Percentiles rank a stretch among this genome's conserved stretches.
Evolutionary conservation across 139 green algal species (phyloP).

Genomic region (Micractinium conductrix): DNA sequence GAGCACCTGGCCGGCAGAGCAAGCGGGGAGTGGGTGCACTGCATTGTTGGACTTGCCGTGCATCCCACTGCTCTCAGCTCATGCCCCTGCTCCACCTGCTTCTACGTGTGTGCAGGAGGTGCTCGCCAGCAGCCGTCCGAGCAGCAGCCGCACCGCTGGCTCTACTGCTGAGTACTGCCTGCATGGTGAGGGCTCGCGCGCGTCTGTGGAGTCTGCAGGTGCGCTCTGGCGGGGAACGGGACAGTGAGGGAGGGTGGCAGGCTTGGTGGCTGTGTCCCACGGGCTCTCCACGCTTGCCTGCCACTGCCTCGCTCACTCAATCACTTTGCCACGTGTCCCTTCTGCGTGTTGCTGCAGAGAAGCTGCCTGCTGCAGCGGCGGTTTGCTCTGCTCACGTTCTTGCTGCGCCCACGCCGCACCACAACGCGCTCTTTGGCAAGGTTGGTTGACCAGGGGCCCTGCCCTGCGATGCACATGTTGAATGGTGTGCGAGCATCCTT

Average conservation of each 20-base stretch:
- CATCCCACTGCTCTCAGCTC: neutral
- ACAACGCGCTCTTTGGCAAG: constrained; percentile 15
- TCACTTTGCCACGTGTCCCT: neutral
- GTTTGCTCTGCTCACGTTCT: neutral
- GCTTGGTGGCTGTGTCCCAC: no score
- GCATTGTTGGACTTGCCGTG: neutral
- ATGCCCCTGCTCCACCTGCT: neutral
- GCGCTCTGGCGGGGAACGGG: no score
- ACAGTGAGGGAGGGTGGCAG: no score
- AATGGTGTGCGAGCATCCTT: no score
- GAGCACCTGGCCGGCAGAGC: neutral
- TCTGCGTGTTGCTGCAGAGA: neutral
- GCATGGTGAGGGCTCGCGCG: neutral
- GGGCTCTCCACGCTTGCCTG: neutral
- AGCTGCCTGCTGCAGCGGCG: neutral
- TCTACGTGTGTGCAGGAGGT: neutral
- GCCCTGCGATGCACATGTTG: no score
- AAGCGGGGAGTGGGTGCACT: neutral
- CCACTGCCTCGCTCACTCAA: no score
- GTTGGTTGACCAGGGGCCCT: neutral
- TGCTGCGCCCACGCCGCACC: neutral
- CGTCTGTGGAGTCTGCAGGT: neutral
- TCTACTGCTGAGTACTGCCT: constrained; percentile 10
- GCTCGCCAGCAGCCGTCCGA: neutral
- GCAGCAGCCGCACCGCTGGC: neutral